phyloP scores from a whole-genome alignment of 257 asterid genomes.

The Capsicum baccatum region DNA sequence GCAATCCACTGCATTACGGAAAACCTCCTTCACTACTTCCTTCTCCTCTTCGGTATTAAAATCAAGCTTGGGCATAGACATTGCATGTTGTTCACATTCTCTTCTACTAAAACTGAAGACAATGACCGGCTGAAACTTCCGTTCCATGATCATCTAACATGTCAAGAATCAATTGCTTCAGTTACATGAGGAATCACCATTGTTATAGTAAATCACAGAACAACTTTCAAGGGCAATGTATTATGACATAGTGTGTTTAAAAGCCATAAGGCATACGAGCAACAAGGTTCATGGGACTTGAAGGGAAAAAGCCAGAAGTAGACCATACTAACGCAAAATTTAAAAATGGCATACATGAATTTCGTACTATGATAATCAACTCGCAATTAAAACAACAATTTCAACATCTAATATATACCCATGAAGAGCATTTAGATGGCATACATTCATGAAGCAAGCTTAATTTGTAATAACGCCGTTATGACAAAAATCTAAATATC shows the following conservation, averaged over 20 bases:
- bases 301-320: neutral
- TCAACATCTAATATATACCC: neutral
- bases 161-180: constrained; percentile 37
- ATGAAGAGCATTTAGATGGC: neutral
- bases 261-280: constrained; percentile 21
- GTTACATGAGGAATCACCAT: constrained; percentile 14
- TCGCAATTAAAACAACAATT: neutral
- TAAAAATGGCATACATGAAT: neutral
- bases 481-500: neutral
- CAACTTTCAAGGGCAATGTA: neutral
- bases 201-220: constrained; percentile 13
- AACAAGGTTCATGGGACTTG: neutral
- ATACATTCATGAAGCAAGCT: constrained; percentile 9
- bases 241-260: constrained; percentile 7
- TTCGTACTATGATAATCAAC: neutral
- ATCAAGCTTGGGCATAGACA: constrained; percentile 97
- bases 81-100: constrained; percentile 99
- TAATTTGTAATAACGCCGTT: neutral
- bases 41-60: constrained; percentile 87
- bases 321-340: neutral
- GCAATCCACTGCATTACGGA: constrained; percentile 78
- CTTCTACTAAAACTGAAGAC: constrained; percentile 97
- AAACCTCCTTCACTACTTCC: constrained; percentile 84
- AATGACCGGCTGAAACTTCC: constrained; percentile 95
- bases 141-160: constrained; percentile 95